Conservation (phyloP, 2,329 filamentous ascomycete species). For the Albophoma yamanashiensis region DNA sequence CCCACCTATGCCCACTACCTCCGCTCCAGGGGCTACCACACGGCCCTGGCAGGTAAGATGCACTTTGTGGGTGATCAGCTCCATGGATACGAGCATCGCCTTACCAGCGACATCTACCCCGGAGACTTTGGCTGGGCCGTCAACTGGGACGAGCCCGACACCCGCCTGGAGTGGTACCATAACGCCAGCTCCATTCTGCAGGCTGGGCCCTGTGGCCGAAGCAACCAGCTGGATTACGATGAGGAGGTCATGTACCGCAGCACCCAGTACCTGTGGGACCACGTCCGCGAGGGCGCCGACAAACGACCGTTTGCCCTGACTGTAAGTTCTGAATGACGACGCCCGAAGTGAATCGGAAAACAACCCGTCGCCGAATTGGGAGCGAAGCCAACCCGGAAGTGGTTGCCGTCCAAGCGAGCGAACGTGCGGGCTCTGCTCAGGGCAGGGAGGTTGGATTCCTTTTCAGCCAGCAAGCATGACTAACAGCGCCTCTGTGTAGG, state of each 20-base stretch:
- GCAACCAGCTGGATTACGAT: conserved; percentile 92
- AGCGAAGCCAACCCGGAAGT: neutral
- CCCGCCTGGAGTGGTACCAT: conserved; percentile 88
- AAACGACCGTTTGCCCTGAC: conserved; percentile 79
- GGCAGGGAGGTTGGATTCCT: neutral
- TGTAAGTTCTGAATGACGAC: conserved; percentile 18
- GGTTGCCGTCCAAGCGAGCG: neutral
- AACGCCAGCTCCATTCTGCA: conserved; percentile 90
- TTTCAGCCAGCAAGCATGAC: neutral
- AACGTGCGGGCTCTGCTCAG: neutral
- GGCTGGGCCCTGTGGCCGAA: conserved; percentile 77
- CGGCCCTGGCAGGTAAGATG: conserved; percentile 89
- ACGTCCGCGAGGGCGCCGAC: conserved; percentile 67
- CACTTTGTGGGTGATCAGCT: conserved; percentile 93
- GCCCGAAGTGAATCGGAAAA: neutral
- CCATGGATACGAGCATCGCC: conserved; percentile 82
- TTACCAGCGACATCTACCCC: conserved; percentile 94
- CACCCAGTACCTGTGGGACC: conserved; percentile 81
- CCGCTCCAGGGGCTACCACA: conserved; percentile 76
- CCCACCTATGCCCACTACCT: conserved; percentile 92
- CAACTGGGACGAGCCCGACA: conserved; percentile 86
- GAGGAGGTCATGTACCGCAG: conserved; percentile 93
- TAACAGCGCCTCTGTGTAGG: conserved; percentile 21
- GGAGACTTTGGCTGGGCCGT: conserved; percentile 92
- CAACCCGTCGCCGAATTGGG: neutral